Evolutionary conservation across 2,329 filamentous ascomycete genomes (phyloP), one percentile per base, ranked within the genome.

Genomic region (Colletotrichum kahawae): DNA sequence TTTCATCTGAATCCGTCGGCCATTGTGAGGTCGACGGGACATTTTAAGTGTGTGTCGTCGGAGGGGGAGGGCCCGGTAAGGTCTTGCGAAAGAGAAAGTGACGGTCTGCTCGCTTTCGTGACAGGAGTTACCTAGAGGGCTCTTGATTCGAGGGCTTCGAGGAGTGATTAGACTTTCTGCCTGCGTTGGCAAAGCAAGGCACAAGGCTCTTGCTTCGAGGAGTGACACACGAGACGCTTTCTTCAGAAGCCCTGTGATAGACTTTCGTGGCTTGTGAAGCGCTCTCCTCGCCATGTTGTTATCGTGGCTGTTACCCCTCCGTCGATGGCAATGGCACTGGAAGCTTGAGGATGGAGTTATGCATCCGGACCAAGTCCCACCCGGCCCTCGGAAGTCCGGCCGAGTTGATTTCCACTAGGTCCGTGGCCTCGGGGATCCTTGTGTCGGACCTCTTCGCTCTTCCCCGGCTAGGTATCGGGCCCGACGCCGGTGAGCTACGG

Each of bases 1-100:
- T 74, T 74, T 74, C 54, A 71, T 74, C 68, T 51, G 68, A 74
- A 71, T 36, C 51, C 21, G 24, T 29, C 27, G 6, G 7, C 48
- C 57, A 27, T 4, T 31, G 16, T 12, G 62, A 67, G 38, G 18
- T 16, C 27, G 43, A 34, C 29, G 18, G 54, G 34, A n/a, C 34
- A 60, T 24, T 13, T 24, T 33, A 60, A 27, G 7, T 34, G 18
- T 34, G 60, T 71, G 54, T 71, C n/a, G 51, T 74, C 54, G 60
- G 62, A 66, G 67, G 56, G 60, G 29, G 27, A 33, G 13, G 33
- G 57, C 8, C 33, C 29, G 57, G 33, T 18, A 33, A 60, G 33
- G 10, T 60, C 16, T 43, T 36, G 57, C 18, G 7, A 13, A 33
- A 13, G n/a, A 24, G 54, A 8, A 38, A 16, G 29, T 27, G 34